These are phyloP conservation scores for Candida mesenterica DNA, from an alignment of 1,139 yeast genomes.

Conservation along the genomic window DNA sequence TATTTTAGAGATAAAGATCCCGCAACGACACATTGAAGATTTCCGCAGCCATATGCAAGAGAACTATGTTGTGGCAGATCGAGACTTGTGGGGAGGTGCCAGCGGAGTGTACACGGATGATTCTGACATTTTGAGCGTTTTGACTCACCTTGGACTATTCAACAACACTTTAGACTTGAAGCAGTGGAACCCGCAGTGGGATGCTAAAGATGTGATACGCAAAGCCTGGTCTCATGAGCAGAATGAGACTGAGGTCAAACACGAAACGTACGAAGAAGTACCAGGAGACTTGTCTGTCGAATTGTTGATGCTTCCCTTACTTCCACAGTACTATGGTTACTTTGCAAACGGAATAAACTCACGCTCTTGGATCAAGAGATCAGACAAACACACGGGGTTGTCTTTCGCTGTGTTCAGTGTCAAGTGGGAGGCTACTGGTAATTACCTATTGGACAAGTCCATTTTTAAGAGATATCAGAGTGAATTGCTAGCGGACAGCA, in stretches of 20 bases:
- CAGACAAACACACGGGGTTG: slow-evolving; percentile 62
- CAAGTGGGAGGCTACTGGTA: slow-evolving; percentile 43
- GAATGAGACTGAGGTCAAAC: slow-evolving; percentile 13
- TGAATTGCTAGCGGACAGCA: slow-evolving; percentile 28
- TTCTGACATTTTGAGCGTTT: slow-evolving; percentile 73
- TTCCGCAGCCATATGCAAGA: slow-evolving; percentile 20
- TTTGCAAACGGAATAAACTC: slow-evolving; percentile 70
- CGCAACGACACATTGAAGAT: slow-evolving; percentile 37
- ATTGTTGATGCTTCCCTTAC: slow-evolving; percentile 65
- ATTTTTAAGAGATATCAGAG: slow-evolving; percentile 28
- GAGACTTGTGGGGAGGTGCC: slow-evolving; percentile 89
- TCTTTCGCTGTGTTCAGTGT: slow-evolving; percentile 60
- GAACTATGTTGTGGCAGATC: slow-evolving; percentile 40
- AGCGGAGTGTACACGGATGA: slow-evolving; percentile 82
- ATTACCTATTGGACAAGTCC: slow-evolving; percentile 29
- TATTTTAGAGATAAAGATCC: slow-evolving; percentile 63
- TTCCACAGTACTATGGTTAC: slow-evolving; percentile 60
- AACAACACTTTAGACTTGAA: slow-evolving; percentile 26
- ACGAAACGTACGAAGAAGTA: slow-evolving; percentile 26
- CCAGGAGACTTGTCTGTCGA: slow-evolving; percentile 66
- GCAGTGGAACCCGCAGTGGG: slow-evolving; percentile 39
- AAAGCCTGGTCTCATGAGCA: slow-evolving; percentile 20
- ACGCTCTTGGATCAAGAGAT: slow-evolving; percentile 55
- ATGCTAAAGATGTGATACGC: slow-evolving; percentile 1
- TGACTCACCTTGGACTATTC: slow-evolving; percentile 73